phyloP scores from a whole-genome alignment of 129 eudicot species.

The Artemisia tridentata region DNA sequence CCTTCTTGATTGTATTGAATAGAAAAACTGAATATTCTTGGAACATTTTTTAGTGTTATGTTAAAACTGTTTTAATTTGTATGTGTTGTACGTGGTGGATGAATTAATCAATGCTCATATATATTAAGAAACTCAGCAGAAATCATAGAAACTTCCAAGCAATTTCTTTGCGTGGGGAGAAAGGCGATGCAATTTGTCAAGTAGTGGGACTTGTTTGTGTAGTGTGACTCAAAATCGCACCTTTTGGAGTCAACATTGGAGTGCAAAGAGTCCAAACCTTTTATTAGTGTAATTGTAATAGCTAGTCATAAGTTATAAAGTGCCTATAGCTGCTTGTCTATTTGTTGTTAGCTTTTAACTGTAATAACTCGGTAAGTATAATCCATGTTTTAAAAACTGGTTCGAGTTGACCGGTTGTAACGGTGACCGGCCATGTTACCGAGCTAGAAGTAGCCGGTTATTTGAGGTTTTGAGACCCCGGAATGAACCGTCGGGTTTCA shows the following conservation, averaged over 20 bases:
- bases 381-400: too few relatives aligned
- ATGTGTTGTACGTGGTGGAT: conserved; percentile 6
- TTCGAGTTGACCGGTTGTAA: too few relatives aligned
- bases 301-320: too few relatives aligned
- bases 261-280: conserved; percentile 7
- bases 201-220: conserved; percentile 9
- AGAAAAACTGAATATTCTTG: background rate
- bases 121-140: background rate
- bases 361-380: too few relatives aligned
- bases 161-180: conserved; percentile 30
- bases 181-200: conserved; percentile 22
- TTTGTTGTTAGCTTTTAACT: too few relatives aligned
- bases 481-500: too few relatives aligned
- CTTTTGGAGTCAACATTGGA: conserved; percentile 5
- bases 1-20: conserved; percentile 15
- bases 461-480: too few relatives aligned
- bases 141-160: background rate
- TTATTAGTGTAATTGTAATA: background rate
- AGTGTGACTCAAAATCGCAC: conserved; percentile 18
- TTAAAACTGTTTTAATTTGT: background rate
- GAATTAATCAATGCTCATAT: background rate
- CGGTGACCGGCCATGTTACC: too few relatives aligned
- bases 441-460: too few relatives aligned
- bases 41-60: background rate
- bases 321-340: too few relatives aligned